Base-by-base conservation (phyloP, 768 basidiomycete species). In the Boletellus sp. region DNA sequence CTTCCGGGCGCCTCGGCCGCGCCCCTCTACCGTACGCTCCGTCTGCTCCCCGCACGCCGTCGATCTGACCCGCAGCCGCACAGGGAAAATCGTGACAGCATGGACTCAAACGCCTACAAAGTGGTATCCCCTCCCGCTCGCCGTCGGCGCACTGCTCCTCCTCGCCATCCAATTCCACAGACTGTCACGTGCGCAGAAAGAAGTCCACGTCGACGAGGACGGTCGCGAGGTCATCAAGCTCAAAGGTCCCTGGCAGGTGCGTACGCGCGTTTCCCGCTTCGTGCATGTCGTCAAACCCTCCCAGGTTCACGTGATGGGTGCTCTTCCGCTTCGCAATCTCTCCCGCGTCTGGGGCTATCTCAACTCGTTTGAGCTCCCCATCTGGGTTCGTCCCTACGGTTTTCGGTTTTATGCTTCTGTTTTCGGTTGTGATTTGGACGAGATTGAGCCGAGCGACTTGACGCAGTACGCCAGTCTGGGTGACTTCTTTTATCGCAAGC, bases 321-420 rank as follows among this genome's bases (percentile, higher is more conserved):
- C 94, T 10, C 79, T 99, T 1, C 96, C 96, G 0, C 79, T 98
- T 6, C 84, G 94, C 36, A 93, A 93, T 53, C 83, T 97, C 64
- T 98, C 95, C n/a, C 86, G 94, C 2, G 70, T 98, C 6, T 98
- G 95, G 94, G 96, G 96, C 6, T 94, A 94, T 68, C 61, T 98
- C 53, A 99, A 97, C 73, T 89, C 88, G 2, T 77, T 94, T 54
- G 87, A 93, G 59, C 80, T 99, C 6, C 96, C 96, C 26, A 76
- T 94, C 52, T 99, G 94, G 94, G 79, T 93, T 70, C 79, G 96
- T n/a, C 94, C 94, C 4, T 81, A 83, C 63, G 90, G 94, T 33
- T 83, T 94, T 73, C 80, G 82, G 50, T 61, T 94, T 42, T 99
- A 97, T 64, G 80, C 92, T 16, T 80, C 73, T 59, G 76, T 83